These are phyloP conservation scores for Fremontodendron californicum DNA, from an alignment of 345 rosid species.

Conservation along the genomic window DNA sequence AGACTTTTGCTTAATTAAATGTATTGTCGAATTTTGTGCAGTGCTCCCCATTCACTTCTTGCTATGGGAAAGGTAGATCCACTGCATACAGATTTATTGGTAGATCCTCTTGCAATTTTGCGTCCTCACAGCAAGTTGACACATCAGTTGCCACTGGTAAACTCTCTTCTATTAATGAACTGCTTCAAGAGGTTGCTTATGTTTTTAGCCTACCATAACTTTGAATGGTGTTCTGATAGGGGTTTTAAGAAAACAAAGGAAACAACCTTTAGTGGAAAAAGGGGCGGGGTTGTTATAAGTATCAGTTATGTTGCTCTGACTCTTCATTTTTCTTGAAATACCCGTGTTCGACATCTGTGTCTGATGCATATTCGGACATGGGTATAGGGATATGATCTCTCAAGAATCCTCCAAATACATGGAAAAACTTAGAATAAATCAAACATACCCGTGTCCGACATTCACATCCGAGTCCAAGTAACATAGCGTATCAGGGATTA, in stretches of 20 bases:
- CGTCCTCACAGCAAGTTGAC: constrained; percentile 83
- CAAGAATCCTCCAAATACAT: no score
- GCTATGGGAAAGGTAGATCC: constrained; percentile 91
- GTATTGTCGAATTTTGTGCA: constrained; percentile 34
- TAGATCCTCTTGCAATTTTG: constrained; percentile 84
- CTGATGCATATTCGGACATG: no score
- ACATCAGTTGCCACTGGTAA: constrained; percentile 95
- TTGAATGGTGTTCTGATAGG: background rate
- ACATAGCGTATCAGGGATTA: background rate
- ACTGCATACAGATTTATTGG: constrained; percentile 64
- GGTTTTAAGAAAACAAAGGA: background rate
- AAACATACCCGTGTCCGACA: no score
- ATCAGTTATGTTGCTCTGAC: no score
- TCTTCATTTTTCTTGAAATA: no score
- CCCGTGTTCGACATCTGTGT: no score
- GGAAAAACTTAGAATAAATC: no score
- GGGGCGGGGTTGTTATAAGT: background rate
- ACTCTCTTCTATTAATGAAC: background rate
- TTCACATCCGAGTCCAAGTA: no score
- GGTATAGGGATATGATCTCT: no score
- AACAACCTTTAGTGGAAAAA: background rate
- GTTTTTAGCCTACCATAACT: background rate
- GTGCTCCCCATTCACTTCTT: constrained; percentile 96
- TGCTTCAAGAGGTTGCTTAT: background rate
- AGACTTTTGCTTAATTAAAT: background rate